Evolutionary conservation across 441 rosid species (phyloP), one percentile per base, ranked within the genome.

Genomic region (Brassica balearica): DNA sequence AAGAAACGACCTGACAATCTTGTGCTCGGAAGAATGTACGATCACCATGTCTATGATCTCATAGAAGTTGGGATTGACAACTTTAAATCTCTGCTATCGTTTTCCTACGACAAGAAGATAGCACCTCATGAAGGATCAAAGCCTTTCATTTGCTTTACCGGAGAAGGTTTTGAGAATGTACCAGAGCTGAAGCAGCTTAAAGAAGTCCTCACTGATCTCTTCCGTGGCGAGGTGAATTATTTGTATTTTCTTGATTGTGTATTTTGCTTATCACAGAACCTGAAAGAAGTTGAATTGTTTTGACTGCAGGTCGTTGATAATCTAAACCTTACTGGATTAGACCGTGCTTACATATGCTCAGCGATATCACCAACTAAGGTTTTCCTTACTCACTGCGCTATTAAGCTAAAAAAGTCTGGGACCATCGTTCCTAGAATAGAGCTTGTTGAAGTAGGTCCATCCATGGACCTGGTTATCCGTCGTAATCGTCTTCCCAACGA

Each of bases 1-100:
- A 95, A 92, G 93, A 95, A 95, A 82, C 87, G 97, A 27, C 98
- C 99, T 12, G 84, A 93, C 82, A 95, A 93, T 83, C 90, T 95
- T 71, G 87, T 95, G 19, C 83, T 93, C 14, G 97, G 99, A 17
- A 79, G 98, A 78, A 95, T 85, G 43, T 95, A 89, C 14, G 95
- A 93, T 84, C 89, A 93, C 79, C 92, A 88, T 67, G 84, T 93
- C 41, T 95, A 90, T 63, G 99, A 95, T 82, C 92, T 93, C 56
- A 88, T 95, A 5, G 99, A 95, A 85, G 93, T 93, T 83, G 98
- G 96, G 65, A 86, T 95, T 67, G 95, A 95, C 83, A 93, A 95
- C 81, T 93, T 86, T 64, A 91, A 87, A 77, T 72, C 97, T 32
- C 70, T 91, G 84, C 81, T 80, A 11, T 84, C 93, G 6, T 92